Percentiles rank a stretch among this genome's conserved stretches.
phyloP scores from a whole-genome alignment of 1,284 basidiomycete genomes.

The Tylopilus orsonianus region DNA sequence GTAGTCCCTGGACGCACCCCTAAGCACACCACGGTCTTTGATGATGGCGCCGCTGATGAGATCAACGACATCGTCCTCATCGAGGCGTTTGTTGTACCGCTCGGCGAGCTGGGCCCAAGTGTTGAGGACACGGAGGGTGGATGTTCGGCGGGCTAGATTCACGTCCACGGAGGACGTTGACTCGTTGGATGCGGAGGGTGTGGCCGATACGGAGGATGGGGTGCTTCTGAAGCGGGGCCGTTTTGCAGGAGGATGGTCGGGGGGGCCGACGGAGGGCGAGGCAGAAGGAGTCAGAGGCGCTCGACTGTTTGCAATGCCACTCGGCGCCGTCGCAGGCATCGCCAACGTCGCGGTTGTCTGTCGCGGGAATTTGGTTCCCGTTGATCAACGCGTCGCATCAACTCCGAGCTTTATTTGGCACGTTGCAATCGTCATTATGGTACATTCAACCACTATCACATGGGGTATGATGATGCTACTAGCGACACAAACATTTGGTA shows the following conservation, averaged over 20 bases:
- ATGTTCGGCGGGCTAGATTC: slow-evolving; percentile 54
- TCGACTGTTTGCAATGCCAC: slow-evolving; percentile 1
- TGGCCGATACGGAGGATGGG: slow-evolving; percentile 28
- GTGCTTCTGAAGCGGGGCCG: slow-evolving; percentile 38
- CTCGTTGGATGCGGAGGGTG: slow-evolving; percentile 31
- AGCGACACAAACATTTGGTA: slow-evolving; percentile 9
- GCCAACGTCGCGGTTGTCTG: slow-evolving; percentile 18
- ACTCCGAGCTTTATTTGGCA: slow-evolving; percentile 9
- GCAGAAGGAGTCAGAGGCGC: slow-evolving; percentile 29
- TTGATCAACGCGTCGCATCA: slow-evolving; percentile 25
- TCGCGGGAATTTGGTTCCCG: slow-evolving; percentile 8
- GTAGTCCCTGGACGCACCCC: slow-evolving; percentile 39
- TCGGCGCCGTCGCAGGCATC: slow-evolving; percentile 14
- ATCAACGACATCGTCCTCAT: slow-evolving; percentile 77
- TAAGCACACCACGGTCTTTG: slow-evolving; percentile 66
- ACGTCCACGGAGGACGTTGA: slow-evolving; percentile 37
- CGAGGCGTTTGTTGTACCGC: slow-evolving; percentile 60
- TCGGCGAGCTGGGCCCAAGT: slow-evolving; percentile 67
- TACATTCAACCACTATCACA: slow-evolving; percentile 16
- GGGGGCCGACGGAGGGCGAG: slow-evolving; percentile 29
- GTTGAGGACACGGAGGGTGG: slow-evolving; percentile 54
- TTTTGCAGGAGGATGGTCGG: slow-evolving; percentile 40
- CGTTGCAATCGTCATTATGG: no score
- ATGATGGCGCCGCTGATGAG: slow-evolving; percentile 56
- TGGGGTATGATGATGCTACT: slow-evolving; percentile 16